Percentiles rank a stretch among this genome's conserved stretches.
Conservation (phyloP, 2,329 filamentous ascomycete species). For the Tolypocladium tropicale region DNA sequence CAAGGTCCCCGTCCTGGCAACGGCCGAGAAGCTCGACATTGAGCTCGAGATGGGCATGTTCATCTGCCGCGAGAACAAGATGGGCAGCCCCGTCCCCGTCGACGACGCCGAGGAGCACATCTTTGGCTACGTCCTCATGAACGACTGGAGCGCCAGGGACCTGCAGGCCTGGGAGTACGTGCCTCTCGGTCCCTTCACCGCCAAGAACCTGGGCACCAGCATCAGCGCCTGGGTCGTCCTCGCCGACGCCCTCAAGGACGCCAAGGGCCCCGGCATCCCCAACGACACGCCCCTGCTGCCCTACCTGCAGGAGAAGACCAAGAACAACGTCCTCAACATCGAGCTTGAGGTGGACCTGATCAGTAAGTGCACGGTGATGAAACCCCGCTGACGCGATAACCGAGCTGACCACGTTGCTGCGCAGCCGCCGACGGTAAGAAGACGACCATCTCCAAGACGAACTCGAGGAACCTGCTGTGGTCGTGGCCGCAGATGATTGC, state of each 20-base stretch:
- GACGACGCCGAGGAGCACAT: slow-evolving; percentile 58
- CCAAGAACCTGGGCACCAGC: slow-evolving; percentile 49
- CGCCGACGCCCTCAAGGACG: slow-evolving; percentile 40
- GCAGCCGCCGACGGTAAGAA: slow-evolving; percentile 20
- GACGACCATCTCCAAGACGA: slow-evolving; percentile 22
- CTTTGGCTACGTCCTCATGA: slow-evolving; percentile 59
- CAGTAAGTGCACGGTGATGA: slow-evolving; percentile 22
- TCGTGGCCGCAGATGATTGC: slow-evolving; percentile 79
- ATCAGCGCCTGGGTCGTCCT: slow-evolving; percentile 55
- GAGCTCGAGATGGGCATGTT: slow-evolving; percentile 74
- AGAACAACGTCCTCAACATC: slow-evolving; percentile 25
- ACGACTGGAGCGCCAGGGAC: slow-evolving; percentile 55
- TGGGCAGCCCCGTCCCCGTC: slow-evolving; percentile 58
- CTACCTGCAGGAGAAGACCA: slow-evolving; percentile 45
- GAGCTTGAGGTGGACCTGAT: slow-evolving; percentile 27
- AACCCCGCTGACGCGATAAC: too few relatives aligned
- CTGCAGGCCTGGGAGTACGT: slow-evolving; percentile 53
- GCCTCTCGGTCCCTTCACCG: slow-evolving; percentile 51
- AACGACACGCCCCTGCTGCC: slow-evolving; percentile 24
- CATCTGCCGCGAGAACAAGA: slow-evolving; percentile 52
- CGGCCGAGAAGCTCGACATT: slow-evolving; percentile 56
- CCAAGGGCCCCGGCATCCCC: slow-evolving; percentile 12
- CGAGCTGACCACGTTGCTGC: not conserved
- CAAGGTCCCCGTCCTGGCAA: slow-evolving; percentile 47
- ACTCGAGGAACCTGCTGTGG: slow-evolving; percentile 49